phyloP scores from a whole-genome alignment of 2,329 filamentous ascomycete species.

The Xylariaceae sp. region DNA sequence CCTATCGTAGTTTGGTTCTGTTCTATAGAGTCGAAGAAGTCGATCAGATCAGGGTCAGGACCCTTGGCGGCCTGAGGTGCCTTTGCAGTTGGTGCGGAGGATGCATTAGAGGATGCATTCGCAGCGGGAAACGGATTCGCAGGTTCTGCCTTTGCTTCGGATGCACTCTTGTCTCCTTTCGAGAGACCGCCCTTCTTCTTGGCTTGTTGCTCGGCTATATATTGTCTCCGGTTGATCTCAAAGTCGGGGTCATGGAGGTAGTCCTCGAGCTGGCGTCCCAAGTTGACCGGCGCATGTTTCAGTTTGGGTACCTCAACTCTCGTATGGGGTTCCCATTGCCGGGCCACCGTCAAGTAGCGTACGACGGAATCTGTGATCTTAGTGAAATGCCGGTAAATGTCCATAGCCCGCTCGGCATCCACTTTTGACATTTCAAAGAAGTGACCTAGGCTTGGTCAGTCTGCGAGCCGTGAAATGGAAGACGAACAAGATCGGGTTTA shows the following conservation, averaged over 20 bases:
- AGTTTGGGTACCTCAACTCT: slow-evolving; percentile 92
- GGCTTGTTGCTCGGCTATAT: slow-evolving; percentile 78
- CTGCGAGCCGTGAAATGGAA: background rate
- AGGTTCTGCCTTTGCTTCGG: slow-evolving; percentile 35
- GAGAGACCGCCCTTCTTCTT: slow-evolving; percentile 46
- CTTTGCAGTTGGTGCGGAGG: slow-evolving; percentile 36
- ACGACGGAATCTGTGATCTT: slow-evolving; percentile 91
- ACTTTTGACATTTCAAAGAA: slow-evolving; percentile 98
- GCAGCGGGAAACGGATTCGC: slow-evolving; percentile 40
- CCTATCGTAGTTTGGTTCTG: slow-evolving; percentile 72
- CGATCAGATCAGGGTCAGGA: slow-evolving; percentile 74
- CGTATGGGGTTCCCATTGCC: slow-evolving; percentile 87
- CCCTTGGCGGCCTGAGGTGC: slow-evolving; percentile 50
- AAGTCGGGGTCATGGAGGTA: slow-evolving; percentile 94
- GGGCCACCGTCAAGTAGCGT: slow-evolving; percentile 77
- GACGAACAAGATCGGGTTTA: slow-evolving; percentile 37
- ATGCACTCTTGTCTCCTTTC: slow-evolving; percentile 34
- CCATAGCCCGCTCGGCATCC: slow-evolving; percentile 85
- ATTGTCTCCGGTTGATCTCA: slow-evolving; percentile 86
- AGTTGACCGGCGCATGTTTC: slow-evolving; percentile 90
- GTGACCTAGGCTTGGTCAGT: slow-evolving; percentile 55
- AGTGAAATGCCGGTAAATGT: slow-evolving; percentile 88
- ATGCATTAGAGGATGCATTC: slow-evolving; percentile 35
- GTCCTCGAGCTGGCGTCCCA: slow-evolving; percentile 85
- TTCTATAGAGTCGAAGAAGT: slow-evolving; percentile 92